Conservation (phyloP, 164 flowering plant genomes). For the Tetracentron sinense region DNA sequence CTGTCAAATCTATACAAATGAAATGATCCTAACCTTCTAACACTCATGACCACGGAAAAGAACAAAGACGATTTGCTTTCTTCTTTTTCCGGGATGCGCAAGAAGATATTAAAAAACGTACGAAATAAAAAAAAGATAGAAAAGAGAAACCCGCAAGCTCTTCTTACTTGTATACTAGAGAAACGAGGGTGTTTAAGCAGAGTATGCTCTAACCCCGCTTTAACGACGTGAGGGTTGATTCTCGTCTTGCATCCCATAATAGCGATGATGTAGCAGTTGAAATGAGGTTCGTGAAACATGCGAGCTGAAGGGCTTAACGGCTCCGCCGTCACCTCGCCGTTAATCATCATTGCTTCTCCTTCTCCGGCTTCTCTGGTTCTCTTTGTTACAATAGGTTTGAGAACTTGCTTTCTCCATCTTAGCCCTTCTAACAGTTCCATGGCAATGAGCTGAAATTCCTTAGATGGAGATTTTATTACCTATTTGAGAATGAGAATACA, state of each 20-base stretch:
- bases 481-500: too few species aligned
- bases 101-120: too few species aligned
- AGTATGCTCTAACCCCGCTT: constrained; percentile 23
- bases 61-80: too few species aligned
- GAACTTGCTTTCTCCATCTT: constrained; percentile 1
- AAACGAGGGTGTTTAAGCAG: constrained; percentile 42
- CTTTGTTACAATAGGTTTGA: neutral
- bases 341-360: neutral
- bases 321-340: constrained; percentile 22
- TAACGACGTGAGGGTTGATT: constrained; percentile 21
- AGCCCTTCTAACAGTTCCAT: too few species aligned
- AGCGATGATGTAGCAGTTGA: constrained; percentile 36
- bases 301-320: constrained; percentile 49
- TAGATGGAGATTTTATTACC: too few species aligned
- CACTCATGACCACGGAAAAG: too few species aligned
- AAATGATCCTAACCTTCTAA: too few species aligned
- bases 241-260: constrained; percentile 41
- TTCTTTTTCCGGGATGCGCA: too few species aligned
- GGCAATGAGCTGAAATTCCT: too few species aligned
- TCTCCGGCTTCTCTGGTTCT: neutral
- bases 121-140: neutral
- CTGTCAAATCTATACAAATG: too few species aligned
- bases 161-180: constrained; percentile 44
- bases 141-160: too few species aligned
- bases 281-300: constrained; percentile 39